Percentiles rank a stretch among this genome's conserved stretches.
phyloP scores from a whole-genome alignment of 2,329 filamentous ascomycete genomes.

The Phyllosticta capitalensis region DNA sequence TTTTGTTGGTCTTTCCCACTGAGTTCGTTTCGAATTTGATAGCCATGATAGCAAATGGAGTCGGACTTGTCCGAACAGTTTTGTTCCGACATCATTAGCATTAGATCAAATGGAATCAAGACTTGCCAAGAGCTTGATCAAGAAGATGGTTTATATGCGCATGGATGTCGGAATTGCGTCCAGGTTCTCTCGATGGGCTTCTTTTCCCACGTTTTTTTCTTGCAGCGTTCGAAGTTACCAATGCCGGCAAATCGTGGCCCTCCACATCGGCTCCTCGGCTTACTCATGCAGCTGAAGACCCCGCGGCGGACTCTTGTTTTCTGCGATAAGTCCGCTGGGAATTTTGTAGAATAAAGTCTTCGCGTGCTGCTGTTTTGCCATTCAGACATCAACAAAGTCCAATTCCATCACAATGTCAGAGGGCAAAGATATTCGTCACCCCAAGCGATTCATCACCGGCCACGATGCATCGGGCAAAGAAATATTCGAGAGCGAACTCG shows the following conservation, averaged over 20 bases:
- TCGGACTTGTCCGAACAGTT: too few species aligned
- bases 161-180: neutral
- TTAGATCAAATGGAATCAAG: too few species aligned
- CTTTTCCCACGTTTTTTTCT: neutral
- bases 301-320: neutral
- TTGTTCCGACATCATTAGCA: too few species aligned
- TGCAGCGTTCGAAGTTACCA: neutral
- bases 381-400: neutral
- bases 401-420: neutral
- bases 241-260: neutral
- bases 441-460: slow-evolving; percentile 27
- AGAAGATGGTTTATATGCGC: neutral
- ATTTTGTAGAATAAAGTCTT: neutral
- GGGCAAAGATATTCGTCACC: slow-evolving; percentile 1
- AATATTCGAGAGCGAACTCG: slow-evolving; percentile 26
- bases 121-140: neutral
- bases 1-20: neutral
- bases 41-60: neutral
- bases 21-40: neutral
- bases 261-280: neutral
- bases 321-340: neutral
- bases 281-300: neutral
- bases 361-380: neutral
- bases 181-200: neutral
- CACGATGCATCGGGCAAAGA: slow-evolving; percentile 28